Evolutionary conservation across 176 grass and related monocot species (phyloP).

Genomic region (Echinochloa phyllopogon): DNA sequence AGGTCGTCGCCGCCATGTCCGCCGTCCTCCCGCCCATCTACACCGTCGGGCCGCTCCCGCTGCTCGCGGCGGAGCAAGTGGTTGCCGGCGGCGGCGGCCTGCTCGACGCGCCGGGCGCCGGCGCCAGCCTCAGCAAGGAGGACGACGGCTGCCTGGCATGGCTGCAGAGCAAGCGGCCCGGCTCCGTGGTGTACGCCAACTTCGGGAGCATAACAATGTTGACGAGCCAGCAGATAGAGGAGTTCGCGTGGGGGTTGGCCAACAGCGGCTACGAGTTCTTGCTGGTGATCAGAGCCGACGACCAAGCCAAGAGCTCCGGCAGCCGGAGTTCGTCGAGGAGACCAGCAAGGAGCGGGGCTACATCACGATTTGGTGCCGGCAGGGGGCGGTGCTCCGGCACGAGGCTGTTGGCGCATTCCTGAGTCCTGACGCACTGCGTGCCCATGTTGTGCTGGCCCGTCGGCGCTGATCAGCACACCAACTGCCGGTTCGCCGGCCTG

Average conservation of each 20-base stretch:
- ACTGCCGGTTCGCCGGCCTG: constrained; percentile 23
- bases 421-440: constrained; percentile 50
- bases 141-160: constrained; percentile 18
- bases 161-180: not conserved
- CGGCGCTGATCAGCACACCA: not conserved
- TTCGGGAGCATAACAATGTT: not conserved
- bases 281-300: constrained; percentile 18
- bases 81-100: not conserved
- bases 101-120: not conserved
- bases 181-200: constrained; percentile 38
- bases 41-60: constrained; percentile 27
- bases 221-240: constrained; percentile 1
- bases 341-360: not conserved
- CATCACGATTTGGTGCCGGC: constrained; percentile 43
- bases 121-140: not conserved
- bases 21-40: not conserved
- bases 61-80: not conserved
- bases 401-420: constrained; percentile 22
- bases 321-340: constrained; percentile 18
- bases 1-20: not conserved
- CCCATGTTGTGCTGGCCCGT: constrained; percentile 21
- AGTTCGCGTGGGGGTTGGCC: constrained; percentile 39
- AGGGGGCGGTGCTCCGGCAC: constrained; percentile 47
- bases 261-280: constrained; percentile 20
- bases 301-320: not conserved